These are phyloP conservation scores for Skeletonema grethae DNA, from an alignment of 108 stramenopile genomes.

Conservation along the genomic window DNA sequence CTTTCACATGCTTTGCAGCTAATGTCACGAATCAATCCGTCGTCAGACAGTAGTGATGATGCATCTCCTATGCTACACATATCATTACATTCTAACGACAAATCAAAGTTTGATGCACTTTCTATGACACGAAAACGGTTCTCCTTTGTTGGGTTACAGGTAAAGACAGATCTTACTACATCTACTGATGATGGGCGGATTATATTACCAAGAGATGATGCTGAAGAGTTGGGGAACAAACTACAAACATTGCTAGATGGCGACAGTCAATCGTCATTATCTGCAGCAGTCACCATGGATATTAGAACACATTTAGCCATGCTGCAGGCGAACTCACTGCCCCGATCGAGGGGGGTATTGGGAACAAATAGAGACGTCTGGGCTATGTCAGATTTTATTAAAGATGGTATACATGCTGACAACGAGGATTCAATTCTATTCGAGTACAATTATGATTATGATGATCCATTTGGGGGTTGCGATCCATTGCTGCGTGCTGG, in stretches of 20 bases:
- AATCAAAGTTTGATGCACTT: slow-evolving; percentile 6
- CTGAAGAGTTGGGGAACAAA: slow-evolving; percentile 26
- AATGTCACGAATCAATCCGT: slow-evolving; percentile 9
- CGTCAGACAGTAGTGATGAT: not conserved
- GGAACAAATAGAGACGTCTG: slow-evolving; percentile 23
- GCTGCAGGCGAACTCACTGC: slow-evolving; percentile 35
- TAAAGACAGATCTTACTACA: slow-evolving; percentile 1
- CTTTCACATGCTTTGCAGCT: slow-evolving; percentile 20
- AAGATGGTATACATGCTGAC: slow-evolving; percentile 19
- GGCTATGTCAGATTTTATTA: slow-evolving; percentile 29
- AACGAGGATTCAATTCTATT: slow-evolving; percentile 18
- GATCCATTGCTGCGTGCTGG: slow-evolving; percentile 37
- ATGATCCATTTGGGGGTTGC: slow-evolving; percentile 31
- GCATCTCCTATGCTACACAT: slow-evolving; percentile 11
- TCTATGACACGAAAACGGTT: slow-evolving; percentile 15
- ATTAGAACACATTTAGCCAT: slow-evolving; percentile 37
- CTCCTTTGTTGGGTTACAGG: slow-evolving; percentile 23
- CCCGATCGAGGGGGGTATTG: slow-evolving; percentile 26
- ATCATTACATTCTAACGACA: slow-evolving; percentile 10
- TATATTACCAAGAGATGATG: slow-evolving; percentile 20
- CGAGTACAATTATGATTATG: slow-evolving; percentile 36
- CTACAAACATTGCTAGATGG: slow-evolving; percentile 25
- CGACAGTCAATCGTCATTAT: not conserved
- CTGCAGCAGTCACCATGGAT: slow-evolving; percentile 33
- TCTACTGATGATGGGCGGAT: slow-evolving; percentile 10